These are phyloP conservation scores for Beauveria sp. DNA, from an alignment of 2,329 filamentous ascomycete genomes.

Conservation along the genomic window DNA sequence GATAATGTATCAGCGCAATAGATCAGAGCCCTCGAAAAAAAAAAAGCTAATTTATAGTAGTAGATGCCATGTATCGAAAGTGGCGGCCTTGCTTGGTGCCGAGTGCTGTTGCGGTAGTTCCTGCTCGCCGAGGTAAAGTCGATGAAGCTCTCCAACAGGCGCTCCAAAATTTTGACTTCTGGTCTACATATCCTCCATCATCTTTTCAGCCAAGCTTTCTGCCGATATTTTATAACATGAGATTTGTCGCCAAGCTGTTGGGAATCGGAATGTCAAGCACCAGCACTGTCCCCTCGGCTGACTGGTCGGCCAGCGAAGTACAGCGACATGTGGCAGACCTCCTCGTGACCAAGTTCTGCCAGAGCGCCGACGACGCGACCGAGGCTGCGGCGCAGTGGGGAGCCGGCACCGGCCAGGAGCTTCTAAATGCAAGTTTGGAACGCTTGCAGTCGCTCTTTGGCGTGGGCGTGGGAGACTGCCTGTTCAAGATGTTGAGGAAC, in stretches of 20 bases:
- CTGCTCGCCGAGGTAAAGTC: not conserved
- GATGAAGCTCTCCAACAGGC: not conserved
- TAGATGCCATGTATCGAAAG: no score
- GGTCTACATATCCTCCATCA: not conserved
- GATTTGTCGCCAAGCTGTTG: not conserved
- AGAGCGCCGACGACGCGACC: not conserved
- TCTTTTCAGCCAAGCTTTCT: not conserved
- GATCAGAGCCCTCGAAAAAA: no score
- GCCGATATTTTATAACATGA: not conserved
- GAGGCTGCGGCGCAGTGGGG: not conserved
- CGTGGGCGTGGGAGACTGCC: not conserved
- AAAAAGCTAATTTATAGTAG: not conserved
- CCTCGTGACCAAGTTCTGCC: not conserved
- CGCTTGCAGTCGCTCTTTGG: not conserved
- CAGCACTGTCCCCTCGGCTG: not conserved
- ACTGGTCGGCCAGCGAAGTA: not conserved
- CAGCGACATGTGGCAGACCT: not conserved
- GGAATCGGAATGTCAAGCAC: not conserved
- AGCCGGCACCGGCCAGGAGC: not conserved
- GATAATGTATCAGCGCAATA: no score
- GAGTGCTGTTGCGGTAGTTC: not conserved
- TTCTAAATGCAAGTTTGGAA: not conserved
- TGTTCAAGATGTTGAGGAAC: not conserved
- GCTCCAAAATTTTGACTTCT: not conserved
- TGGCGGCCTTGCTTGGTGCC: not conserved